Base-by-base conservation (phyloP, 2,329 filamentous ascomycete species). In the Aureobasidium sp. region DNA sequence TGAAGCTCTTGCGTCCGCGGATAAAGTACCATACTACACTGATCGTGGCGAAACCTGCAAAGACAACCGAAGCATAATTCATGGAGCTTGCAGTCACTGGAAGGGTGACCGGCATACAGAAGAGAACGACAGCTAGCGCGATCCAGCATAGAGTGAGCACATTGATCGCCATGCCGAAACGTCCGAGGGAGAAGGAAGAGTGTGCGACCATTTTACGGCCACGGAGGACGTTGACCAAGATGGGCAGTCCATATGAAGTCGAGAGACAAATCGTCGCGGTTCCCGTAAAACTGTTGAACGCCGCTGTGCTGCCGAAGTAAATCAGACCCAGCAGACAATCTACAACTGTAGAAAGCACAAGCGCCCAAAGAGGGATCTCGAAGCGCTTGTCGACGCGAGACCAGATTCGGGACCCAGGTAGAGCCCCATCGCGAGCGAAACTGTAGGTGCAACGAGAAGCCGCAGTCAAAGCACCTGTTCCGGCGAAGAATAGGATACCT, bases 181-280 rank as follows among this genome's bases (percentile, higher is more conserved):
- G 76, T 4, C 86, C 86, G 0, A 90, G 77, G 0, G 83, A 84
- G 64, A 79, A 90, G 0, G 79, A 75, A 0, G 84, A 86, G 60
- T 82, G 69, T 47, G 74, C 73, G n/a, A 90, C 79, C 30, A 80
- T 76, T 49, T 78, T 74, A n/a, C 87, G 79, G 8, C 82, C 77
- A 14, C 84, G 79, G 1, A 89, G 60, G 3, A 90, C 70, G 10
- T 78, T 85, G 55, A 90, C 83, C 10, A 89, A 69, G 52, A 90
- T 88, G 0, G 87, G 87, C 14, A 89, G 75, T 12, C 83, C 85
- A 66, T 90, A 90, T 0, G 84, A 88, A 3, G 83, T 81, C 0
- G 81, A 85, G 0, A 90, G 77, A 59, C 85, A 89, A 64, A 90
- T 89, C 4, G 86, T 90, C 1, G 86, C 86, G 1, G 89, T 85